These are phyloP conservation scores for Coelastrella sp. DNA, from an alignment of 139 green algal species.

Conservation along the genomic window DNA sequence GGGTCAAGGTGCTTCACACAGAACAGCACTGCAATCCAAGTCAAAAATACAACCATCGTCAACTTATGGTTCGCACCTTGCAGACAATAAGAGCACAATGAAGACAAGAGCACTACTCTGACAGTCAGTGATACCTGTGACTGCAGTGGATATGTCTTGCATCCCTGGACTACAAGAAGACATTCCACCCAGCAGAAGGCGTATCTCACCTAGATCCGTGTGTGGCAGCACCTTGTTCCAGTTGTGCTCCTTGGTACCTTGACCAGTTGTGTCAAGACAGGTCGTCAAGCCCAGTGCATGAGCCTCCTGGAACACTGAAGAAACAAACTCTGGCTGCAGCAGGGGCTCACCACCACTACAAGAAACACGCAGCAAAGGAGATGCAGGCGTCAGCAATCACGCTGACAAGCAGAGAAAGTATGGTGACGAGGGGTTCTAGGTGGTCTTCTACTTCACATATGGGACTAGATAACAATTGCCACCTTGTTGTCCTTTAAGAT, in stretches of 20 bases:
- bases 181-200: neutral
- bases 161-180: neutral
- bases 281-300: slow-evolving; percentile 73
- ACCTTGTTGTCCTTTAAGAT: no score
- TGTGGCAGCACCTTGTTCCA: slow-evolving; percentile 75
- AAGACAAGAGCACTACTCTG: no score
- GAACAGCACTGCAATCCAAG: slow-evolving; percentile 56
- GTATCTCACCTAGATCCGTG: slow-evolving; percentile 62
- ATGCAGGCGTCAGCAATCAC: neutral
- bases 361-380: neutral
- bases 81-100: no score
- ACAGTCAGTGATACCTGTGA: no score
- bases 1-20: slow-evolving; percentile 76
- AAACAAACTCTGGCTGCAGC: slow-evolving; percentile 70
- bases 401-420: neutral
- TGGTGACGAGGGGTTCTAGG: no score
- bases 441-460: no score
- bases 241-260: slow-evolving; percentile 67
- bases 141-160: no score
- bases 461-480: no score
- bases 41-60: neutral
- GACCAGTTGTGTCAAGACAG: slow-evolving; percentile 75
- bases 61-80: no score
- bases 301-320: slow-evolving; percentile 61
- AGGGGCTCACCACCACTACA: slow-evolving; percentile 72